Evolutionary conservation across 352 stramenopile genomes (phyloP).

Genomic region (Globisporangium ultimum): DNA sequence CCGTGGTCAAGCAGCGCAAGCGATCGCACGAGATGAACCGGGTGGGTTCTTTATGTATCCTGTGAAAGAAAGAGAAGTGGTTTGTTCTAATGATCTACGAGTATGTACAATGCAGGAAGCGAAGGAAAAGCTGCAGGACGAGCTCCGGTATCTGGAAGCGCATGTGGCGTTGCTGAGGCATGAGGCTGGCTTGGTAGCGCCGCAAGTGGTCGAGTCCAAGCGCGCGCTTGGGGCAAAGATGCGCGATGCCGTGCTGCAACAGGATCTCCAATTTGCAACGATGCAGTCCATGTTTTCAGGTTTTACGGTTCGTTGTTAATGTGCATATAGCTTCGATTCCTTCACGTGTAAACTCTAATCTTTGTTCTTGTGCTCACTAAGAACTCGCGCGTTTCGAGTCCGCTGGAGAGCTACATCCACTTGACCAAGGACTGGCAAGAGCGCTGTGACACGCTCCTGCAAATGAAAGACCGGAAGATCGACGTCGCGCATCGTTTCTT

Average conservation of each 20-base stretch:
- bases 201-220: neutral
- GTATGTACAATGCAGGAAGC: slow-evolving; percentile 1
- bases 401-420: slow-evolving; percentile 9
- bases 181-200: slow-evolving; percentile 1
- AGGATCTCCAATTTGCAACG: slow-evolving; percentile 5
- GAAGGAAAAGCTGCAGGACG: slow-evolving; percentile 9
- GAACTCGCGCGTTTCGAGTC: slow-evolving; percentile 5
- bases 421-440: slow-evolving; percentile 19
- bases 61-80: neutral
- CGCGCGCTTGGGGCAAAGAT: slow-evolving; percentile 2
- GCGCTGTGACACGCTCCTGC: slow-evolving; percentile 23
- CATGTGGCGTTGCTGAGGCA: slow-evolving; percentile 6
- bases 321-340: neutral
- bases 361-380: neutral
- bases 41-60: neutral
- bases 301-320: slow-evolving; percentile 3
- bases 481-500: slow-evolving; percentile 28
- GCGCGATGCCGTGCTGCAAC: slow-evolving; percentile 9
- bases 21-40: too few species aligned
- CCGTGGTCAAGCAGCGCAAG: neutral
- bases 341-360: neutral
- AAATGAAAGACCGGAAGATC: slow-evolving; percentile 27
- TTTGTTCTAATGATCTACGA: neutral
- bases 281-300: slow-evolving; percentile 6
- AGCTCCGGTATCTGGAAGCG: slow-evolving; percentile 6